These are phyloP conservation scores for Jackrogersella minutella DNA, from an alignment of 495 filamentous ascomycete genomes.

Conservation along the genomic window DNA sequence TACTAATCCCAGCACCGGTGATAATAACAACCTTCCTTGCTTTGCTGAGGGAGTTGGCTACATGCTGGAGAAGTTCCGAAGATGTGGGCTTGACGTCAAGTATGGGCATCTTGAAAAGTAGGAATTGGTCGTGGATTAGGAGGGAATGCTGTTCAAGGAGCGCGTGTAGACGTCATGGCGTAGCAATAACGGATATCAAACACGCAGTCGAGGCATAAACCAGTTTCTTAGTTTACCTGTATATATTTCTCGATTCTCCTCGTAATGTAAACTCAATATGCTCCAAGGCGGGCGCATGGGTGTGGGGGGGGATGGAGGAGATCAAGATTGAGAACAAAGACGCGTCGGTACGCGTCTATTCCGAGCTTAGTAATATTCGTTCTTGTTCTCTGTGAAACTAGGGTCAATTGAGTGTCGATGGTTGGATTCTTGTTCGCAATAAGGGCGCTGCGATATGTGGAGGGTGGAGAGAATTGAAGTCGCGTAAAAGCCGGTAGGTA, in stretches of 20 bases:
- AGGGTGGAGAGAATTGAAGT: not conserved
- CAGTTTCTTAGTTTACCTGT: not conserved
- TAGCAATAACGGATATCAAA: not conserved
- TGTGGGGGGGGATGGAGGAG: not conserved
- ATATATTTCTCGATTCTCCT: not conserved
- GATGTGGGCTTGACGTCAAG: slow-evolving; percentile 59
- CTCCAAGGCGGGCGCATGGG: not conserved
- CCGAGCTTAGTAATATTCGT: not conserved
- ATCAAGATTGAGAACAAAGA: slow-evolving; percentile 24
- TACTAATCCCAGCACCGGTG: slow-evolving; percentile 76
- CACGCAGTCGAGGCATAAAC: not conserved
- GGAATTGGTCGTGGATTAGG: not conserved
- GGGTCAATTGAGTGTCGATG: not conserved
- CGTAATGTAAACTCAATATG: not conserved
- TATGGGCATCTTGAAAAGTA: slow-evolving; percentile 59
- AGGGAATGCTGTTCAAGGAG: slow-evolving; percentile 8
- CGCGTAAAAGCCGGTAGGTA: not conserved
- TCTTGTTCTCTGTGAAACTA: not conserved
- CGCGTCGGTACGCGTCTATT: slow-evolving; percentile 36
- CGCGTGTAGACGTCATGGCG: slow-evolving; percentile 24
- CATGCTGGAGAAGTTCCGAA: slow-evolving; percentile 62
- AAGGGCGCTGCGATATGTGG: not conserved
- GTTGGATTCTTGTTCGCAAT: not conserved
- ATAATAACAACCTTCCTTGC: slow-evolving; percentile 71
- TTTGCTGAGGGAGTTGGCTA: slow-evolving; percentile 67